Conservation (phyloP, 129 eudicot species). For the Cynara cardunculus region DNA sequence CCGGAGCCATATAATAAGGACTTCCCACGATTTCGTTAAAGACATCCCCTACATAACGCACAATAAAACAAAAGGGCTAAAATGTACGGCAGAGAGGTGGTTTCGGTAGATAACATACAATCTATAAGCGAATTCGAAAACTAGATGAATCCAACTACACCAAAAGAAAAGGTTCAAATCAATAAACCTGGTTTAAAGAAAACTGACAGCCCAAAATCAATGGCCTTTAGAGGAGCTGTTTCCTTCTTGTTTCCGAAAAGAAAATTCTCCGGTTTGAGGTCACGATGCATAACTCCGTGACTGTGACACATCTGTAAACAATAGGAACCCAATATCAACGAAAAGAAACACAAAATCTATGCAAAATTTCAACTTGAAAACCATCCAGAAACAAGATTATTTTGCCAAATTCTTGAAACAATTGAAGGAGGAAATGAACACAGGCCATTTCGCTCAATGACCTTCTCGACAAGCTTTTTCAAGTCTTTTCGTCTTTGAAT, state of each 20-base stretch:
- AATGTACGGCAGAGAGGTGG: too few relatives aligned
- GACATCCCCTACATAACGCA: slow-evolving; percentile 39
- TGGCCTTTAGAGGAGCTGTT: slow-evolving; percentile 67
- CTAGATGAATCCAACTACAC: too few relatives aligned
- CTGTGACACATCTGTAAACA: slow-evolving; percentile 54
- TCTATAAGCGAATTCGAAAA: too few relatives aligned
- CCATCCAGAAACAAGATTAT: too few relatives aligned
- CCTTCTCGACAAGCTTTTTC: too few relatives aligned
- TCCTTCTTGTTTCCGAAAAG: slow-evolving; percentile 84
- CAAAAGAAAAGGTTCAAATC: too few relatives aligned
- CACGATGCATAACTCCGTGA: slow-evolving; percentile 89
- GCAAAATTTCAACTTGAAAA: background rate
- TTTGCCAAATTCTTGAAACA: too few relatives aligned
- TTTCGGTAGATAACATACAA: too few relatives aligned
- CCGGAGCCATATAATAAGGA: slow-evolving; percentile 94
- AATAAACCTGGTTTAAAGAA: slow-evolving; percentile 75
- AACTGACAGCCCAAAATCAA: slow-evolving; percentile 81
- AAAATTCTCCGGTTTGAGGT: slow-evolving; percentile 85
- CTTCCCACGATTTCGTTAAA: slow-evolving; percentile 87
- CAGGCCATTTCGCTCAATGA: too few relatives aligned
- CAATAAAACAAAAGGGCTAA: background rate
- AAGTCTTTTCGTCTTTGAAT: too few relatives aligned
- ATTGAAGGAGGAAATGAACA: too few relatives aligned
- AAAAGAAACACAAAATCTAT: background rate
- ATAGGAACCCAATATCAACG: slow-evolving; percentile 10